phyloP scores from a whole-genome alignment of 139 green algal species.

The Asterochloris sp. region DNA sequence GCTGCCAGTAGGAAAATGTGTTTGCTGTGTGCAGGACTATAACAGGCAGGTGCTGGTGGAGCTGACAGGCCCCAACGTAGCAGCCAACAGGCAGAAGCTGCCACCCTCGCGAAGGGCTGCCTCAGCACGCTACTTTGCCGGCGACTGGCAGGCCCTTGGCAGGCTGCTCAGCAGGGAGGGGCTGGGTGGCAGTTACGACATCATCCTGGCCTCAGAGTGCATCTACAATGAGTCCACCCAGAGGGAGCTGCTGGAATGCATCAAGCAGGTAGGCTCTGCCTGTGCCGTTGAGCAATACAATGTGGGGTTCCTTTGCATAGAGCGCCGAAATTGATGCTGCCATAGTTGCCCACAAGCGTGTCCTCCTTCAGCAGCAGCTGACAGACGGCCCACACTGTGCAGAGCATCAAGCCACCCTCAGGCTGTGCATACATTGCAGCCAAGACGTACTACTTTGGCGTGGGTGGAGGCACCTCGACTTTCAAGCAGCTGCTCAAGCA shows the following conservation, averaged over 20 bases:
- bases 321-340: background rate
- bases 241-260: slow-evolving; percentile 13
- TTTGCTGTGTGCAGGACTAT: slow-evolving; percentile 66
- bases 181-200: slow-evolving; percentile 15
- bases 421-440: slow-evolving; percentile 77
- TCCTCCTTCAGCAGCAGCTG: too few relatives aligned
- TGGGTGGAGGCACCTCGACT: slow-evolving; percentile 75
- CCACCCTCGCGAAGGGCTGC: background rate
- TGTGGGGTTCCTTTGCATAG: too few relatives aligned
- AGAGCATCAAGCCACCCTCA: slow-evolving; percentile 27
- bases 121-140: slow-evolving; percentile 44
- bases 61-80: slow-evolving; percentile 73
- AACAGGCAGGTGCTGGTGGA: slow-evolving; percentile 71
- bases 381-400: background rate
- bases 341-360: background rate
- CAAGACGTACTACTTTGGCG: slow-evolving; percentile 97
- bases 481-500: slow-evolving; percentile 60
- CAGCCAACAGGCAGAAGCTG: slow-evolving; percentile 30
- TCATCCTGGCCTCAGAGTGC: slow-evolving; percentile 23
- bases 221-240: slow-evolving; percentile 20
- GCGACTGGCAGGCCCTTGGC: slow-evolving; percentile 57
- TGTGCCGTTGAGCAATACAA: background rate
- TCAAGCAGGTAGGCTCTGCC: slow-evolving; percentile 16
- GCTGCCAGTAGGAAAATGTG: too few relatives aligned
- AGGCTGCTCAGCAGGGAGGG: slow-evolving; percentile 7